A percentile compares a stretch with the other conserved stretches of the same genome.
Conservation (phyloP, 129 eudicot genomes). For the Chrysanthemum lavandulifolium region DNA sequence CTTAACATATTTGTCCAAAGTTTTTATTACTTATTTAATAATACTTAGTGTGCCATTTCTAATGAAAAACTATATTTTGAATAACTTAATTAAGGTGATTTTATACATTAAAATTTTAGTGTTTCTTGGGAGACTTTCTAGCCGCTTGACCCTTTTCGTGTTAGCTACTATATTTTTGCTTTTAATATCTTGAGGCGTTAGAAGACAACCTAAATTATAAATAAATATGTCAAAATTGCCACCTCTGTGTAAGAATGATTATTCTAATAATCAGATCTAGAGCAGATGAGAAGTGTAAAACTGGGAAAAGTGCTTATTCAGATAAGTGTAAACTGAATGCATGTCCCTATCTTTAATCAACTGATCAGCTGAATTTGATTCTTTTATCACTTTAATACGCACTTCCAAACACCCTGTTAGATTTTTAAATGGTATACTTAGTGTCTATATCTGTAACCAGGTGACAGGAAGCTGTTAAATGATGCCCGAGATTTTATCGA, state of each 20-base stretch:
- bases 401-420: not conserved
- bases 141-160: not conserved
- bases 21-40: too few species aligned
- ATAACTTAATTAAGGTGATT: not conserved
- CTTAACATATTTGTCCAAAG: too few species aligned
- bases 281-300: not conserved
- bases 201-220: not conserved
- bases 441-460: constrained; percentile 34
- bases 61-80: not conserved
- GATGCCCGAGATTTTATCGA: constrained; percentile 58
- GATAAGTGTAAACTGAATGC: not conserved
- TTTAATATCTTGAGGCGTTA: not conserved
- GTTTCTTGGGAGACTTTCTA: too few species aligned
- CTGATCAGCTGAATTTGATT: not conserved
- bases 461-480: constrained; percentile 38
- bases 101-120: not conserved
- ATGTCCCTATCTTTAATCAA: not conserved
- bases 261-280: not conserved
- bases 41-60: too few species aligned
- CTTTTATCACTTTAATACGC: constrained; percentile 4
- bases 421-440: not conserved
- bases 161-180: not conserved
- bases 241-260: not conserved
- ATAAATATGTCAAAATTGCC: not conserved
- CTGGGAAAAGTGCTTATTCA: not conserved